Evolutionary conservation across 345 rosid genomes (phyloP).

Genomic region (Eucalyptus pumila): DNA sequence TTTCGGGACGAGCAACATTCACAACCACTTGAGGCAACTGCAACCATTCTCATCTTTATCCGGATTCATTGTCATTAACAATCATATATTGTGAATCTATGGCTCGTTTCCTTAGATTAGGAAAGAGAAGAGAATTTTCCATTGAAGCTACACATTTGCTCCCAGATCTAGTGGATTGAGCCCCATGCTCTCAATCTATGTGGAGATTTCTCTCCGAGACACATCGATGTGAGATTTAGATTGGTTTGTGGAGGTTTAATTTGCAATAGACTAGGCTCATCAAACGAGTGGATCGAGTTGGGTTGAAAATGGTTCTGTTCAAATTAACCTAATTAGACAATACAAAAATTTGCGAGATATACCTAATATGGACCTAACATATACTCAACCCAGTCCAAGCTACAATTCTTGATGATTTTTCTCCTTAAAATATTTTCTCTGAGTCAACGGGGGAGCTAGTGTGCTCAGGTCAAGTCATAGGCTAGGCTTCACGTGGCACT

Average conservation of each 20-base stretch:
- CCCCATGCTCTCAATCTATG: background rate
- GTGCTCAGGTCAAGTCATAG: too few species aligned
- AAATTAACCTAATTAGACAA: too few species aligned
- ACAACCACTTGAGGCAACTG: background rate
- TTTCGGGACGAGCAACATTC: background rate
- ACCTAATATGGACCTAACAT: background rate
- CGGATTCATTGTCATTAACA: background rate
- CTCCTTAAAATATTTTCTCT: background rate
- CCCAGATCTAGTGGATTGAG: background rate
- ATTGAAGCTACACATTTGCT: background rate
- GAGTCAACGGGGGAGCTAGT: too few species aligned
- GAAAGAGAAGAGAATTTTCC: background rate
- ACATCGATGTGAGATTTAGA: too few species aligned
- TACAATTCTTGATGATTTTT: too few species aligned
- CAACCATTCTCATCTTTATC: too few species aligned
- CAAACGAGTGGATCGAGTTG: too few species aligned
- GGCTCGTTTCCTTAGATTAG: too few species aligned
- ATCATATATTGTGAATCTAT: background rate
- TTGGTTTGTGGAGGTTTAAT: background rate
- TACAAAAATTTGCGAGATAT: too few species aligned
- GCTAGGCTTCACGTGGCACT: too few species aligned
- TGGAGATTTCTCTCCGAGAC: background rate
- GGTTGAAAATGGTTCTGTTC: rapidly evolving
- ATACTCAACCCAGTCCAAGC: background rate
- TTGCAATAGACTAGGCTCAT: background rate